Conservation (phyloP, 257 asterid genomes). For the Nicotiana paniculata region DNA sequence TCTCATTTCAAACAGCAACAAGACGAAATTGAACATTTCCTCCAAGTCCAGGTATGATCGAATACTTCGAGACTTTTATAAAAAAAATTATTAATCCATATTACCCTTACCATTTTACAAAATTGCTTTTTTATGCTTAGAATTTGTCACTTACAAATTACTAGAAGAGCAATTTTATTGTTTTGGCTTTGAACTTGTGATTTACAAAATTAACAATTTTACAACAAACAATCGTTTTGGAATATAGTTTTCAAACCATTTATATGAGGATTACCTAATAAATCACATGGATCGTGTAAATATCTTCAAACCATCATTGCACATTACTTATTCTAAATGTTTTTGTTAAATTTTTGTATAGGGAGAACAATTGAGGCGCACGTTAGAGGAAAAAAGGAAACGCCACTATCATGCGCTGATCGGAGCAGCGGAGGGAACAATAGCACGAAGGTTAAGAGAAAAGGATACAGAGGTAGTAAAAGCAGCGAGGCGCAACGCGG, state of each 20-base stretch:
- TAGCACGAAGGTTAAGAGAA: conserved; percentile 25
- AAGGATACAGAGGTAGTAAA: conserved; percentile 33
- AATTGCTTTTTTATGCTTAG: too few species aligned
- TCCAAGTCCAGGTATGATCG: conserved; percentile 11
- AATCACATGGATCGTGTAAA: background rate
- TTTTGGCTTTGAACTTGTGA: background rate
- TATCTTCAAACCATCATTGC: background rate
- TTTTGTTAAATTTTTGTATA: background rate
- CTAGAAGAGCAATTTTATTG: background rate
- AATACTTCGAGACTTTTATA: background rate
- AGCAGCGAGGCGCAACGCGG: conserved; percentile 26
- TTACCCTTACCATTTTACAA: background rate
- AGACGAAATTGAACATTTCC: conserved; percentile 26
- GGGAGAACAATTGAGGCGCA: conserved; percentile 32
- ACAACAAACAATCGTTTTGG: background rate
- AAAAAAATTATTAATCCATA: background rate
- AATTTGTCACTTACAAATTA: too few species aligned
- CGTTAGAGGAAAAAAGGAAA: conserved; percentile 36
- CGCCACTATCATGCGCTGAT: conserved; percentile 22
- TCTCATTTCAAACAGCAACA: conserved; percentile 29
- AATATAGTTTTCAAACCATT: too few species aligned
- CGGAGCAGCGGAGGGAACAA: conserved; percentile 27
- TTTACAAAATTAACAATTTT: too few species aligned
- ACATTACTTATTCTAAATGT: too few species aligned
- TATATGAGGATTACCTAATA: background rate